Conservation (phyloP, 352 stramenopile species). For the Salisapilia sapeloensis region DNA sequence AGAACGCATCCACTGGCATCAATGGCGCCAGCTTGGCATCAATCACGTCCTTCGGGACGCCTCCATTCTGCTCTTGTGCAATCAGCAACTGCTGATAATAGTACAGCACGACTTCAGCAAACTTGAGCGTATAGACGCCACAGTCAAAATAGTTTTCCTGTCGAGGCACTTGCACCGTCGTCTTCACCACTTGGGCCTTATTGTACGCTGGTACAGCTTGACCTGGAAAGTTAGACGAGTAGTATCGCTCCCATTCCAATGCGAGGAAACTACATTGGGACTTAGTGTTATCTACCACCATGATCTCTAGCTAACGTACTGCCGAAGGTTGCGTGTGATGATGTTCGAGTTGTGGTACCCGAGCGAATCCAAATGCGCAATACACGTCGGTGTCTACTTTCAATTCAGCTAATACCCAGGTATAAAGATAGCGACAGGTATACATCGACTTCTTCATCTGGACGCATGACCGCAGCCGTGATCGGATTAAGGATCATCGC, state of each 20-base stretch:
- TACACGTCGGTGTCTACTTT: slow-evolving; percentile 23
- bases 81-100: slow-evolving; percentile 12
- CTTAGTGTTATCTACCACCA: slow-evolving; percentile 11
- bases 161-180: slow-evolving; percentile 20
- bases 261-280: slow-evolving; percentile 3
- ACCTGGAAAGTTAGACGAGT: too few species aligned
- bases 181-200: slow-evolving; percentile 6
- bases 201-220: not conserved
- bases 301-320: slow-evolving; percentile 12
- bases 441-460: slow-evolving; percentile 14
- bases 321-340: slow-evolving; percentile 37
- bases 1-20: slow-evolving; percentile 19
- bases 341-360: slow-evolving; percentile 41
- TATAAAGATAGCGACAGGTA: not conserved
- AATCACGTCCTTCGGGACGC: slow-evolving; percentile 17
- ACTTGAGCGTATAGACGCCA: slow-evolving; percentile 47
- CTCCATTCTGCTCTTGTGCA: slow-evolving; percentile 8
- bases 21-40: slow-evolving; percentile 18
- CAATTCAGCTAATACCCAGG: not conserved
- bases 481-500: slow-evolving; percentile 58
- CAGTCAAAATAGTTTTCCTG: slow-evolving; percentile 56
- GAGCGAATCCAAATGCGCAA: slow-evolving; percentile 53
- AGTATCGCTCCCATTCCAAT: slow-evolving; percentile 16
- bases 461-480: slow-evolving; percentile 13
- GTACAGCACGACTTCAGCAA: slow-evolving; percentile 30